phyloP scores from a whole-genome alignment of 345 rosid genomes.

The Clausena lansium region DNA sequence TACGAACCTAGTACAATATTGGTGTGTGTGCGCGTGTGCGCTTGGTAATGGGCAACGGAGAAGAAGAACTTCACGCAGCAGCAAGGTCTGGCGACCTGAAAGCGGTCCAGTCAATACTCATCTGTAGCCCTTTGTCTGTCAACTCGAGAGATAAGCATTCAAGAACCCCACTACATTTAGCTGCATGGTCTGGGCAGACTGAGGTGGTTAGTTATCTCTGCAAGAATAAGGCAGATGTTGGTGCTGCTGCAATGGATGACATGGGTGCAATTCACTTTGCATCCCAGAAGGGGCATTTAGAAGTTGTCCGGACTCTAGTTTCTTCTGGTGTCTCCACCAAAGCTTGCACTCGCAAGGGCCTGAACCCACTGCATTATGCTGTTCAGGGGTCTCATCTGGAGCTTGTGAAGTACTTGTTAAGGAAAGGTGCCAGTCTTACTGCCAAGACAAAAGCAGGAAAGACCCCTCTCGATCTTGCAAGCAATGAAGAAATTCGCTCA shows the following conservation, averaged over 20 bases:
- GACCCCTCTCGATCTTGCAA: slow-evolving; percentile 74
- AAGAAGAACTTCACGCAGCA: slow-evolving; percentile 63
- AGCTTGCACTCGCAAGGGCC: slow-evolving; percentile 75
- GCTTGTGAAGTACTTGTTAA: slow-evolving; percentile 65
- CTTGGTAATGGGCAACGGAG: slow-evolving; percentile 24
- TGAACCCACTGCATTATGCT: slow-evolving; percentile 89
- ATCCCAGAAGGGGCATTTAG: slow-evolving; percentile 89
- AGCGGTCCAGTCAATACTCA: slow-evolving; percentile 56
- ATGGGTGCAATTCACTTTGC: slow-evolving; percentile 99
- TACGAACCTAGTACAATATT: too few relatives aligned
- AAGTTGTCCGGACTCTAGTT: slow-evolving; percentile 58
- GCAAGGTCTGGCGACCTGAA: slow-evolving; percentile 89
- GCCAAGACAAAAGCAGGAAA: slow-evolving; percentile 79
- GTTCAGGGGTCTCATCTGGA: slow-evolving; percentile 86
- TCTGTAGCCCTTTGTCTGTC: slow-evolving; percentile 60
- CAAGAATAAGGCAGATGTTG: too few relatives aligned
- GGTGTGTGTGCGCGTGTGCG: not conserved
- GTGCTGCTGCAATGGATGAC: slow-evolving; percentile 97
- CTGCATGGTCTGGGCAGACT: slow-evolving; percentile 94
- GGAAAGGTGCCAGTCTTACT: slow-evolving; percentile 66
- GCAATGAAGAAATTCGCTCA: slow-evolving; percentile 46
- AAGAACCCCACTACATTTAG: slow-evolving; percentile 89
- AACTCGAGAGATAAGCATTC: slow-evolving; percentile 96
- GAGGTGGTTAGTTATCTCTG: slow-evolving; percentile 77
- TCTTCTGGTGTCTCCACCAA: slow-evolving; percentile 69